Conservation (phyloP, 2,329 filamentous ascomycete genomes). For the Aspergillus sp. region DNA sequence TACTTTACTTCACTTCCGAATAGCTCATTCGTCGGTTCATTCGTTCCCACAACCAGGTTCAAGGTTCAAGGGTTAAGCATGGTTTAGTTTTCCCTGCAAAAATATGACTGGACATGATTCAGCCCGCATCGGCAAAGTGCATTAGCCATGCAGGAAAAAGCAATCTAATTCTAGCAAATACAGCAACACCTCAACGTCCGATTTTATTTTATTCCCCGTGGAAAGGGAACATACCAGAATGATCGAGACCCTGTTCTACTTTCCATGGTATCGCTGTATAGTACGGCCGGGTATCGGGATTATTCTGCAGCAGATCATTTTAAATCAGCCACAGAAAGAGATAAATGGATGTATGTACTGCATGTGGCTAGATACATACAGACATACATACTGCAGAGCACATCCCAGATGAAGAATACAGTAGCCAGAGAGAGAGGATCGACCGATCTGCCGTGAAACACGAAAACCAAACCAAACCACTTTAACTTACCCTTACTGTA, state of each 20-base stretch:
- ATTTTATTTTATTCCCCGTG: neutral
- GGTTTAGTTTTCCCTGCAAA: too few relatives aligned
- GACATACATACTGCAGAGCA: too few relatives aligned
- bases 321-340: neutral
- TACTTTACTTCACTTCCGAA: too few relatives aligned
- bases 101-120: neutral
- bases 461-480: too few relatives aligned
- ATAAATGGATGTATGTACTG: too few relatives aligned
- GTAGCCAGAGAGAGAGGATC: constrained; percentile 11
- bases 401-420: neutral
- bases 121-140: neutral
- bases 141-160: neutral
- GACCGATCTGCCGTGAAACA: constrained; percentile 14
- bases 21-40: too few relatives aligned
- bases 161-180: too few relatives aligned
- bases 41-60: too few relatives aligned
- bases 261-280: neutral
- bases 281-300: neutral
- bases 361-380: too few relatives aligned
- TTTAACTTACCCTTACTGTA: too few relatives aligned
- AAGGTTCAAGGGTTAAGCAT: too few relatives aligned
- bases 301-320: constrained; percentile 3
- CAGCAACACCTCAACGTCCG: neutral
- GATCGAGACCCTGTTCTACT: too few relatives aligned
- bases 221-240: neutral